Evolutionary conservation across 2,329 filamentous ascomycete genomes (phyloP), one percentile per base, ranked within the genome.

Genomic region (Monosporascus sp.): DNA sequence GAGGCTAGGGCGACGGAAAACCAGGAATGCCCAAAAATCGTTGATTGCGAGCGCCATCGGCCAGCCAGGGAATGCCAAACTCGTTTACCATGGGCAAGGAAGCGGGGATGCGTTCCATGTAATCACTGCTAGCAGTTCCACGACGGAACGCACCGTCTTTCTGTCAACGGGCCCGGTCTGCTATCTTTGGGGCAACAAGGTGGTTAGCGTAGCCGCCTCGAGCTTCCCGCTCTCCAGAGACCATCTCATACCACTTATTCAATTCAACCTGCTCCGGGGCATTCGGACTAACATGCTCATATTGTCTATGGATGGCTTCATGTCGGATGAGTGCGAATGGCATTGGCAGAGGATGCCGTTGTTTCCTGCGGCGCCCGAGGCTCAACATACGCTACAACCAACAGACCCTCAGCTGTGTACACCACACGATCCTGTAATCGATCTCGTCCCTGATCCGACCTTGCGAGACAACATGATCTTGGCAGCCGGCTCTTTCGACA

Each of bases 241-340:
- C 34, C 65, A 69, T 50, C 58, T 73, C 7, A 64, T 72, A 15
- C 62, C 65, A 1, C 53, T 72, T 8, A 58, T 72, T 11, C 67
- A 71, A 34, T 71, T 70, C 59, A 72, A 73, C 46, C 64, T 72
- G 22, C 60, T 71, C 27, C 66, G 70, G 37, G 70, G 67, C 3
- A 60, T 68, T 8, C 52, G 64, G 6, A 60, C 62, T n/a, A 72
- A 72, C 51, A 62, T 67, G 24, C 49, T 55, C 44, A 62, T 67
- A 14, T 58, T 72, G 4, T 59, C 61, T 8, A 52, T 27, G 3
- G 53, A 65, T 41, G 50, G 62, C 3, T 51, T 51, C n/a, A 53
- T 57, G 31, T 50, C 51, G 22, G 56, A 49, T 5, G 55, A 55
- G 24, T 50, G 56, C 20, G 48, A 54, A 14, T 51, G 54, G 2